Conservation (phyloP, 805 yeast species). For the Metschnikowia matae region DNA sequence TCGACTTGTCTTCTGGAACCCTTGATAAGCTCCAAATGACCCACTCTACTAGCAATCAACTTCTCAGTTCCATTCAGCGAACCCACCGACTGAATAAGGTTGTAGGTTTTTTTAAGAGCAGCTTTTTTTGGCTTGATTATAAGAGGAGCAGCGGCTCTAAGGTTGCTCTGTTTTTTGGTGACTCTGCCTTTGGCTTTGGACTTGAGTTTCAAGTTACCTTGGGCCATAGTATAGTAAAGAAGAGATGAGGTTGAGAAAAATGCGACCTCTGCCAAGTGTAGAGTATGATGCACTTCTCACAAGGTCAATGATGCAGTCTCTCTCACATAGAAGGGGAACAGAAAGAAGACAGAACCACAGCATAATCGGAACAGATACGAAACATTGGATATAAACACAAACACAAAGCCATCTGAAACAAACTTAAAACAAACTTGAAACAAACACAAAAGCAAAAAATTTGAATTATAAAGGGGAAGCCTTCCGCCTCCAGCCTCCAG, state of each 20-base stretch:
- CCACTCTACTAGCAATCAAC: constrained; percentile 83
- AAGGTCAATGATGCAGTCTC: background rate
- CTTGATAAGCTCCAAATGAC: constrained; percentile 85
- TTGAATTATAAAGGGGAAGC: too few species aligned
- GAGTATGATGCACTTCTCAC: constrained; percentile 1
- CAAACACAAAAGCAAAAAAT: too few species aligned
- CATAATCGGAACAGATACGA: too few species aligned
- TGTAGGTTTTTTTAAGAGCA: constrained; percentile 42
- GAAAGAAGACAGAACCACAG: too few species aligned
- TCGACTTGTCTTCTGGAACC: constrained; percentile 87
- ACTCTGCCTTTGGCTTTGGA: constrained; percentile 46
- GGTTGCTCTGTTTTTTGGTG: constrained; percentile 62
- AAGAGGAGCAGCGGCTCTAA: constrained; percentile 69
- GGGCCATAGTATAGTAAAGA: constrained; percentile 54
- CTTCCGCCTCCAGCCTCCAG: too few species aligned
- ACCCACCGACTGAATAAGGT: constrained; percentile 47
- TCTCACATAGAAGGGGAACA: too few species aligned
- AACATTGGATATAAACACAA: too few species aligned
- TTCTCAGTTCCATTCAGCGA: constrained; percentile 59
- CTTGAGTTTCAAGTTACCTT: constrained; percentile 62
- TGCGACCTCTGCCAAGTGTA: background rate
- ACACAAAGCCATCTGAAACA: too few species aligned
- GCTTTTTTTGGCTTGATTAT: constrained; percentile 64
- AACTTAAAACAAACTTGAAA: too few species aligned
- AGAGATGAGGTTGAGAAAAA: background rate